Base-by-base conservation (phyloP, 208 protist genomes). In the Crithidia thermophila region DNA sequence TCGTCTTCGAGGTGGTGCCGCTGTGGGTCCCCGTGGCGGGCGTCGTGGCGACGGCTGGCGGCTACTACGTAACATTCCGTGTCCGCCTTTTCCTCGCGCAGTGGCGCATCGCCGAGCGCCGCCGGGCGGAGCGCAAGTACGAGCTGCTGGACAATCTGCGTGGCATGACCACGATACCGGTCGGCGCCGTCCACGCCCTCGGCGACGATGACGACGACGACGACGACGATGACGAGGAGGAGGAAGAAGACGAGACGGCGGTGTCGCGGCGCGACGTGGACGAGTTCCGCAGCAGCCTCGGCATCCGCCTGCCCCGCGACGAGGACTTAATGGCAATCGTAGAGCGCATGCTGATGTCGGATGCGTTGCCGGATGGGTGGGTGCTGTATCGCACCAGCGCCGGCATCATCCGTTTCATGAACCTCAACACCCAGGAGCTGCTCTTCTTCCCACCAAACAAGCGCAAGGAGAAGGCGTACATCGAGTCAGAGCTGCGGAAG, bases 371-470 rank as follows among this genome's bases (percentile, higher is more conserved):
- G 0, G 87, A 94, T 37, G 91, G 88, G 0, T 96, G 91, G 91
- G 88, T 93, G 50, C 73, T 96, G 50, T 96, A 92, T 64, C 91
- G 91, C 56, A 94, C 86, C n/a, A 85, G 84, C 28, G 79, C 86
- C 6, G 91, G 91, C 21, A 81, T 94, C 45, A 85, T 96, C 47
- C 87, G 91, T 49, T 96, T 96, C 65, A 84, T 94, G 75, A 91
- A 94, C 70, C 65, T 94, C 67, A 96, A 90, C 77, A 96, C 91
- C 18, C 86, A 94, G 67, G 86, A 96, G 68, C 85, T 96, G 51
- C 85, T 75, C 58, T 94, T 94, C 64, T 96, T 96, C 51, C 91
- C 81, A 3, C 91, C 91, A 1, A 78, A 77, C 58, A 85, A 78
- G 58, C 81, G 76, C 16, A 82, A 86, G 55, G 81, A 93, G 53